A percentile compares a stretch with the other conserved stretches of the same genome.
phyloP scores from a whole-genome alignment of 768 basidiomycete species.

The Lyophyllum atratum region DNA sequence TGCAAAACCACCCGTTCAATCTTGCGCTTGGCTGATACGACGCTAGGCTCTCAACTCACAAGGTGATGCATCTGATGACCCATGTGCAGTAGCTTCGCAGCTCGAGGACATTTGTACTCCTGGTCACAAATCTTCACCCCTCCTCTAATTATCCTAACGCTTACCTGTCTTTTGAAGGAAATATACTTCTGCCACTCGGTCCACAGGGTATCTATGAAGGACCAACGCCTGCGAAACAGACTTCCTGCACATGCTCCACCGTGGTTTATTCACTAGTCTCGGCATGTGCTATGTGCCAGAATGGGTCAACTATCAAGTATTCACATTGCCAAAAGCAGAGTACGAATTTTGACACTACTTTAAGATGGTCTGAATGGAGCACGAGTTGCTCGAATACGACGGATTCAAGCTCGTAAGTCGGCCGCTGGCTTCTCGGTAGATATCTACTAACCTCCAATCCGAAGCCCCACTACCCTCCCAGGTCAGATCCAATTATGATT shows the following conservation, averaged over 20 bases:
- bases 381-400: not conserved
- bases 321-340: not conserved
- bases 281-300: slow-evolving; percentile 35
- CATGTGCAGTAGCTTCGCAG: not conserved
- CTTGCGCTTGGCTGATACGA: not conserved
- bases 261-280: slow-evolving; percentile 34
- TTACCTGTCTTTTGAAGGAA: not conserved
- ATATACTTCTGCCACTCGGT: not conserved
- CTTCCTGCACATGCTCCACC: slow-evolving; percentile 29
- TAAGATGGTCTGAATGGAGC: slow-evolving; percentile 5
- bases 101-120: not conserved
- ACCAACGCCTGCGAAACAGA: slow-evolving; percentile 15
- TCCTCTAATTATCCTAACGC: not conserved
- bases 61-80: not conserved
- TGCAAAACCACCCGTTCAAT: not conserved
- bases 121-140: not conserved
- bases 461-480: not conserved
- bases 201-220: not conserved
- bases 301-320: not conserved
- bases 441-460: not conserved
- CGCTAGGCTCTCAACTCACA: not conserved
- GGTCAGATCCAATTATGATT: not conserved
- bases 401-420: not conserved
- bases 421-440: not conserved
- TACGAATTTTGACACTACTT: not conserved